Base-by-base conservation (phyloP, 2,329 filamentous ascomycete species). In the Ceratocystis destructans region DNA sequence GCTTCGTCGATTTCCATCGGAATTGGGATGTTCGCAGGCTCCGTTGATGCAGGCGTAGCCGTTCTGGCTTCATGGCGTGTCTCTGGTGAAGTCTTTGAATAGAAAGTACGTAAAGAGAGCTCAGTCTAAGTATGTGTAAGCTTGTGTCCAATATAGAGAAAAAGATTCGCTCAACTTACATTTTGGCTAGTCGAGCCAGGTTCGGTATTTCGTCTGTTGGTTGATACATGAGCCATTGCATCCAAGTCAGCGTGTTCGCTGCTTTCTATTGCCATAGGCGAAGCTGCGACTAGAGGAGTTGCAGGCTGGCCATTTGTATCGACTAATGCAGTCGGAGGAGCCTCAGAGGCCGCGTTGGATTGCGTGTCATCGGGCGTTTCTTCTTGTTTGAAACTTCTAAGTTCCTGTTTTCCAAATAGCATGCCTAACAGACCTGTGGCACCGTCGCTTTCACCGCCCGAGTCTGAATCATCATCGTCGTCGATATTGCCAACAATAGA, bases 341-440 rank as follows among this genome's bases (percentile, higher is more conserved):
- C 37, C 17, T 41, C 31, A 17, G 48, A 37, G n/a, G 46, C 17
- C n/a, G 46, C 62, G n/a, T 62, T 50, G 2, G 64, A 66, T 25
- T 62, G 28, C 12, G 44, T 53, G 37, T 66, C 64, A 3, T 66
- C 64, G 20, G 64, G 45, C 3, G 64, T 50, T 0, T 74, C 74
- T 48, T 80, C 75, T 3, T 77, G 72, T 64, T 81, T 77, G 61
- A 86, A 76, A 68, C 80, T 76, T 68, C 81, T 78, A 50, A 85
- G 70, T 68, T 86, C 83, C 0, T 80, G 79, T 70, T 83, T 84
- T 50, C 78, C 81, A 69, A 86, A 86, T 25, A 86, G 77, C 37
- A 85, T 74, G 0, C 83, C 82, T 1, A 86, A 73, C 0, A 86
- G 73, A 1, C 81, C 80, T 0, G 76, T 75, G 28, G 78, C 76